phyloP scores from a whole-genome alignment of 768 basidiomycete genomes.

The Psilocybe cyanescens region DNA sequence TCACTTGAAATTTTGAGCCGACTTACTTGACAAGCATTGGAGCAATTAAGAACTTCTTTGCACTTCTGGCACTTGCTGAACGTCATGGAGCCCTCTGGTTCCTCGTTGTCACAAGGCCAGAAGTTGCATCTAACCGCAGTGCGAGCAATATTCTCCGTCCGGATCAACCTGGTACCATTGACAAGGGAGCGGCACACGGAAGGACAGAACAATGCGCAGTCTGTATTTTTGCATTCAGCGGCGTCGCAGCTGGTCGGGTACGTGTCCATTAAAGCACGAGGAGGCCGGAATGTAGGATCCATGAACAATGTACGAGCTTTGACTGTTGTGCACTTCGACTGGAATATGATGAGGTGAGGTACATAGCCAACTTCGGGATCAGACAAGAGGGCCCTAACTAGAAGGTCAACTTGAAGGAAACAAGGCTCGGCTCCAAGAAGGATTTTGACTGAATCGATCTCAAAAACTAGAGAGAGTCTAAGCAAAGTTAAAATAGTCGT shows the following conservation, averaged over 20 bases:
- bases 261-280: conserved; percentile 11
- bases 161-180: conserved; percentile 12
- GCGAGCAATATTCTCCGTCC: conserved; percentile 8
- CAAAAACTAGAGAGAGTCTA: conserved; percentile 6
- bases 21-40: conserved; percentile 20
- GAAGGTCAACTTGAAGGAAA: conserved; percentile 23
- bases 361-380: conserved; percentile 23
- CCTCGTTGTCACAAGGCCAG: conserved; percentile 18
- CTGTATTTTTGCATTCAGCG: conserved; percentile 8
- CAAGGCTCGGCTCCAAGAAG: conserved; percentile 12
- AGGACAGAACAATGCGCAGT: conserved; percentile 23
- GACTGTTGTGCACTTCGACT: background rate
- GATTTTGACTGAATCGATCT: conserved; percentile 7
- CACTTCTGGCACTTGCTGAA: conserved; percentile 18
- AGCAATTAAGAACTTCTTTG: conserved; percentile 24
- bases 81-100: background rate
- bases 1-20: background rate
- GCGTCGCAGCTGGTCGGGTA: conserved; percentile 19
- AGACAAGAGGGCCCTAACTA: conserved; percentile 23
- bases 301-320: conserved; percentile 22
- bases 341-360: conserved; percentile 21
- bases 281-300: conserved; percentile 16
- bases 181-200: conserved; percentile 14
- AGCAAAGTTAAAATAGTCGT: background rate
- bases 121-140: conserved; percentile 21